Conservation (phyloP, 2,329 filamentous ascomycete genomes). For the Xylariaceae sp. region DNA sequence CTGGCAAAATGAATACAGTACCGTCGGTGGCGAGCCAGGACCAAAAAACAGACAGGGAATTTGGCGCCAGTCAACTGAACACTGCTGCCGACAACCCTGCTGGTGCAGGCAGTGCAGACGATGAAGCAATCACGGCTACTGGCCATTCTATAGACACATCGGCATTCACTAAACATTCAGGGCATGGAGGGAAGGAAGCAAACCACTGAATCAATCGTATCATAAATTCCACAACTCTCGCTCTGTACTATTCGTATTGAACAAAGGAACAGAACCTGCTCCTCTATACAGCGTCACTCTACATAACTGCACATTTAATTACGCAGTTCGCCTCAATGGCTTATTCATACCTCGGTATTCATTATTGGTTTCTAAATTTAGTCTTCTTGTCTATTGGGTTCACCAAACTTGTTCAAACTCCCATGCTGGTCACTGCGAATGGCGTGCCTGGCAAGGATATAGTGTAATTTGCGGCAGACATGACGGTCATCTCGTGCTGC, state of each 20-base stretch:
- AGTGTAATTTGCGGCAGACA: background rate
- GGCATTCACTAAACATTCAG: slow-evolving; percentile 14
- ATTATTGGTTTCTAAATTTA: no score
- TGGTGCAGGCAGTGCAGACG: slow-evolving; percentile 10
- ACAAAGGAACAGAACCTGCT: background rate
- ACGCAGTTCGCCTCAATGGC: no score
- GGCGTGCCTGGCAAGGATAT: background rate
- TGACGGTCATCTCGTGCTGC: slow-evolving; percentile 6
- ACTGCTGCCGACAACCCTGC: slow-evolving; percentile 23
- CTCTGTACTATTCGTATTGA: no score
- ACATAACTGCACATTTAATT: no score
- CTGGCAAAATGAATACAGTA: slow-evolving; percentile 23
- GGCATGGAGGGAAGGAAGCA: slow-evolving; percentile 21
- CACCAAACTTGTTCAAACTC: no score
- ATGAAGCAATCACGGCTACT: slow-evolving; percentile 19
- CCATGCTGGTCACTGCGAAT: background rate
- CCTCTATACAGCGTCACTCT: background rate
- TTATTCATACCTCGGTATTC: no score
- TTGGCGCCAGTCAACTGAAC: slow-evolving; percentile 18
- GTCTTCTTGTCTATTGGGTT: no score
- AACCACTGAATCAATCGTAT: background rate
- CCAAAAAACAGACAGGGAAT: slow-evolving; percentile 14
- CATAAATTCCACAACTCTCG: background rate
- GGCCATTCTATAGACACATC: slow-evolving; percentile 18
- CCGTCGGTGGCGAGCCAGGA: slow-evolving; percentile 21